Percentiles rank a stretch among this genome's conserved stretches.
Conservation (phyloP, 2,329 filamentous ascomycete species). For the Didymella pinodella region DNA sequence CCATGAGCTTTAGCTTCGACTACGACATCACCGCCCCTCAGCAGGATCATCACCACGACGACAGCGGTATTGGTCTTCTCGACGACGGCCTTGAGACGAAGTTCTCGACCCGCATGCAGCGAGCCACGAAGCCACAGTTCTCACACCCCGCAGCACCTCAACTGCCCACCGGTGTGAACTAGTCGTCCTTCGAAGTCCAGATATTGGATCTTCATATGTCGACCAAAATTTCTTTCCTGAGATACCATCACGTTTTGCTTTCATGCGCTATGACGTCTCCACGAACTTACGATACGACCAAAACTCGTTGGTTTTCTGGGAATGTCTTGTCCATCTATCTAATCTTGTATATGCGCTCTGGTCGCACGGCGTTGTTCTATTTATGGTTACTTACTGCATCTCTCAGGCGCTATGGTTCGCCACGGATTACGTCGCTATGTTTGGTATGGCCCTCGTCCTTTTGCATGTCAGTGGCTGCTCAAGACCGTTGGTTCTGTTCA, state of each 20-base stretch:
- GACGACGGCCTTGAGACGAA: constrained; percentile 49
- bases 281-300: constrained; percentile 43
- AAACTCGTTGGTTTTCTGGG: constrained; percentile 37
- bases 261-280: constrained; percentile 38
- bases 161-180: constrained; percentile 31
- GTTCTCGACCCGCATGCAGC: constrained; percentile 37
- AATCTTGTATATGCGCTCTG: constrained; percentile 34
- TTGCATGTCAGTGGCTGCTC: not conserved
- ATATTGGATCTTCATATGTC: not conserved
- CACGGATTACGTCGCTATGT: constrained; percentile 13
- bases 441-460: constrained; percentile 12
- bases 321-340: constrained; percentile 38
- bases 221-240: constrained; percentile 10
- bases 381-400: constrained; percentile 14
- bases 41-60: constrained; percentile 45
- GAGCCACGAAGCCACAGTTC: constrained; percentile 34
- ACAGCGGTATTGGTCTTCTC: constrained; percentile 47
- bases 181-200: constrained; percentile 4
- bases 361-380: constrained; percentile 9
- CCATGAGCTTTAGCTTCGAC: constrained; percentile 46
- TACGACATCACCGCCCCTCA: constrained; percentile 44
- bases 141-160: constrained; percentile 34
- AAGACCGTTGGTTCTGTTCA: constrained; percentile 6
- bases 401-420: constrained; percentile 12
- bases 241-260: constrained; percentile 19